Evolutionary conservation across 2,329 filamentous ascomycete genomes (phyloP), one percentile per base, ranked within the genome.

Genomic region (Paecilomyces sp.): DNA sequence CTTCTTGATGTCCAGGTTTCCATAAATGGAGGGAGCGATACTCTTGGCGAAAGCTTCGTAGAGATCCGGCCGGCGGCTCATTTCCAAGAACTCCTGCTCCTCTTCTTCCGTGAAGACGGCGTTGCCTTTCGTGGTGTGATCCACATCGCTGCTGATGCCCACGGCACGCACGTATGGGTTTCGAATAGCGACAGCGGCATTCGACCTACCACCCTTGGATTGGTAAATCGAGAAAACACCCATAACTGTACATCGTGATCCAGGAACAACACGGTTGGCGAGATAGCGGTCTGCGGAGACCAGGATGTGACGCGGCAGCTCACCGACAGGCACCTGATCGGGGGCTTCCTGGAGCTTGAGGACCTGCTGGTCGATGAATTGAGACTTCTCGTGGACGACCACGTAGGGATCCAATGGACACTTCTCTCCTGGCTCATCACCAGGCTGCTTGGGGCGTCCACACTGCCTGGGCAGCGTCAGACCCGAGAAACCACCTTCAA

Each of bases 151-250:
- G 65, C 92, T 90, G 61, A 99, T 93, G 3, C 94, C 94, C 2
- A 97, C 91, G 0, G 94, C 92, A 63, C 94, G 86, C 12, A 99
- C 82, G 70, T 99, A 99, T 0, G 94, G 94, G 55, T 95, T 97
- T 65, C 94, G 86, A 68, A 99, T 97, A 8, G 94, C 94, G 2
- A 97, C 92, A 1, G 94, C 94, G 1, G 88, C 88, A 57, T 87
- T 88, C 67, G 88, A 89, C 75, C 92, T 95, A 51, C 85, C 88
- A 50, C 88, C 89, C 75, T 97, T 97, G 67, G 88, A 89, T 74
- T 97, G 91, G 75, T 97, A 99, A 70, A 97, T 97, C 31, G 93
- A 97, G 79, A 97, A 99, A 34, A 99, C 91, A 22, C 94, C 94
- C 85, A 94, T 97, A 18, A 99, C 84, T 2, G 92, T 96, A 74